Evolutionary conservation across 2,329 filamentous ascomycete species (phyloP).

Genomic region (Fulvia fulva): DNA sequence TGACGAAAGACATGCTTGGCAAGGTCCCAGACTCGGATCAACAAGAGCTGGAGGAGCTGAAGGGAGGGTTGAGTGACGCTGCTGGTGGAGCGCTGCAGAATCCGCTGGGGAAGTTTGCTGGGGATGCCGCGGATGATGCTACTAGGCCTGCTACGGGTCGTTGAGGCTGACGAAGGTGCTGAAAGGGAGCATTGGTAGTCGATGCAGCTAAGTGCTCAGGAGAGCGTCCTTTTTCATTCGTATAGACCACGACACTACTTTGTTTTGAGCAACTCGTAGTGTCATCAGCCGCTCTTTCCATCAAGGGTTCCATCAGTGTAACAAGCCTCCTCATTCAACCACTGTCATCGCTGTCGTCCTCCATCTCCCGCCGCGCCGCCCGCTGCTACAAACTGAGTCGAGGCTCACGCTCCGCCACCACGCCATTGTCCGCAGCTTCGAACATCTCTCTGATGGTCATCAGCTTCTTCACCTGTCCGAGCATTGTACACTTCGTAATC

Average conservation of each 20-base stretch:
- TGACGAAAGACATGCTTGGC: conserved; percentile 30
- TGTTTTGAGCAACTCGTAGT: too few species aligned
- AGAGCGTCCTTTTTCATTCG: too few species aligned
- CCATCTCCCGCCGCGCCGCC: background rate
- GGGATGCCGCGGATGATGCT: conserved; percentile 24
- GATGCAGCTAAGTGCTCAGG: background rate
- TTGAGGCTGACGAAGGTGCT: conserved; percentile 1
- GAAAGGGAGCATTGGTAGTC: background rate
- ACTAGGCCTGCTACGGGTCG: conserved; percentile 26
- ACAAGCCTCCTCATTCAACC: background rate
- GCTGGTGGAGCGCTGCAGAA: conserved; percentile 35
- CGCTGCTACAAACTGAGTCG: background rate
- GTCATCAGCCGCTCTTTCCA: too few species aligned
- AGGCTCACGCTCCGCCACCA: background rate
- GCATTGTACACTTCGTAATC: background rate
- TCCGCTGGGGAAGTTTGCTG: conserved; percentile 33
- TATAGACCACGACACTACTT: too few species aligned
- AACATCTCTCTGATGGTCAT: background rate
- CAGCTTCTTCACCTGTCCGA: background rate
- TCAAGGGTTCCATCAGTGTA: too few species aligned
- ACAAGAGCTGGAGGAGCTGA: conserved; percentile 33
- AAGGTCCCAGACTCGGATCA: conserved; percentile 33
- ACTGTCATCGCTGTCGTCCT: background rate
- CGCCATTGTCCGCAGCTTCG: background rate
- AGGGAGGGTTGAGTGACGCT: conserved; percentile 32